Conservation (phyloP, 129 eudicot genomes). For the Rutidosis leptorrhynchoides region DNA sequence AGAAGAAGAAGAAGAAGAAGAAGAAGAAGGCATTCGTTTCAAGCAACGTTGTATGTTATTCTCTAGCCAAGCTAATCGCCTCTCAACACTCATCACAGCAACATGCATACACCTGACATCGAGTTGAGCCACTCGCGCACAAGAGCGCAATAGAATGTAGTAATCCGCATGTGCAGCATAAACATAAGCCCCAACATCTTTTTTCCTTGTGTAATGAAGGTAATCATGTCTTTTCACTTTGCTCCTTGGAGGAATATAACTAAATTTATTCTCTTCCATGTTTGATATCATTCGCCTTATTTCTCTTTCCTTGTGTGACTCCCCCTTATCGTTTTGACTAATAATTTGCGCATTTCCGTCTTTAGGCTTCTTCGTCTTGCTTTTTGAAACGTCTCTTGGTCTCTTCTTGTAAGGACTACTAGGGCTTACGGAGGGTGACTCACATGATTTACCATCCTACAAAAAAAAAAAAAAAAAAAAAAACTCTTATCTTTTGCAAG, state of each 20-base stretch:
- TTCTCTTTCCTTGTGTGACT: conserved; percentile 37
- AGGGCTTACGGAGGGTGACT: conserved; percentile 21
- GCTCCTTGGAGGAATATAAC: conserved; percentile 65
- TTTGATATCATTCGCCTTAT: conserved; percentile 45
- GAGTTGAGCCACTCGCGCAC: conserved; percentile 68
- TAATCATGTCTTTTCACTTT: conserved; percentile 39
- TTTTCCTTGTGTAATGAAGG: conserved; percentile 52
- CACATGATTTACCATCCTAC: conserved; percentile 32
- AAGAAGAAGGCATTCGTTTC: conserved; percentile 24
- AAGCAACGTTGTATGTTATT: conserved; percentile 45
- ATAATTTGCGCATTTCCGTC: not conserved
- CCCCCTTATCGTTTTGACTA: conserved; percentile 9
- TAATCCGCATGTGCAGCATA: conserved; percentile 81
- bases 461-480: not conserved
- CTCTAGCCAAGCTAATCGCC: conserved; percentile 60
- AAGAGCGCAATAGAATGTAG: conserved; percentile 64
- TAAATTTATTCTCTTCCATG: conserved; percentile 74
- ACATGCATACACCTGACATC: conserved; percentile 60
- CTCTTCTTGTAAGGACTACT: conserved; percentile 44
- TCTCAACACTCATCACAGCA: conserved; percentile 61
- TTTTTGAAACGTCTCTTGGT: conserved; percentile 28
- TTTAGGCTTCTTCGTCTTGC: conserved; percentile 12
- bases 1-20: no score
- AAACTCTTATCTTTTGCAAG: not conserved
- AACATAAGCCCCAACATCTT: conserved; percentile 42